Evolutionary conservation across 148 eudicot genomes (phyloP), one percentile per base, ranked within the genome.

Genomic region (Rheum nobile): DNA sequence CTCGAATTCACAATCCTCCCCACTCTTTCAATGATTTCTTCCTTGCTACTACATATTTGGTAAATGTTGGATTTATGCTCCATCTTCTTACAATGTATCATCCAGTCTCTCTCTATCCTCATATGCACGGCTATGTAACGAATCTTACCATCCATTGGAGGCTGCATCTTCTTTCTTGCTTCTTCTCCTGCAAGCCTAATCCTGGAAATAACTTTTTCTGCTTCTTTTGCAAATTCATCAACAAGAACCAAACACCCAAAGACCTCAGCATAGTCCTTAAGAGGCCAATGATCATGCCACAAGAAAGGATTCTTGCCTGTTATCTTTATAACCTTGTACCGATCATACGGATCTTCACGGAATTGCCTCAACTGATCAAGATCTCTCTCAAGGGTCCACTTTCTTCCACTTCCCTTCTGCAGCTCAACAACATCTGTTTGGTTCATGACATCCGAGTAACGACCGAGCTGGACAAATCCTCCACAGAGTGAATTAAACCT

Each of bases 261-360:
- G 9, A 91, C 78, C 81, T 74, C 85, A 19, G 96, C 99, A 71
- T 95, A 95, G 78, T 95, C 97, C 67, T 80, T 84, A 29, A 82
- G 87, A 28, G 99, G 90, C 99, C 99, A 95, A 76, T 95, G 99
- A 86, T 95, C 99, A 72, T 91, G 90, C 99, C 99, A 95, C 81
- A 95, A 77, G 82, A 95, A 95, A 0, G 97, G 96, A 78, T 95
- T 95, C 77, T 91, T 91, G 2, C 97, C 99, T 61, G 79, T 75
- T 68, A 95, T 73, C 31, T 79, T 80, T 79, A 92, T 80, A 1
- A 80, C 79, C 80, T 95, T 92, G n/a, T 84, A 81, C 31, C 26
- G 78, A 74, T 87, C 87, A 73, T 86, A 86, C 1, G 83, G 82
- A 38, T 79, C 79, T 6, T 76, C 76, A 14, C 83, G 67, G 48